Percentiles rank a stretch among this genome's conserved stretches.
phyloP scores from a whole-genome alignment of 2,329 filamentous ascomycete species.

The Leptographium lundbergii region DNA sequence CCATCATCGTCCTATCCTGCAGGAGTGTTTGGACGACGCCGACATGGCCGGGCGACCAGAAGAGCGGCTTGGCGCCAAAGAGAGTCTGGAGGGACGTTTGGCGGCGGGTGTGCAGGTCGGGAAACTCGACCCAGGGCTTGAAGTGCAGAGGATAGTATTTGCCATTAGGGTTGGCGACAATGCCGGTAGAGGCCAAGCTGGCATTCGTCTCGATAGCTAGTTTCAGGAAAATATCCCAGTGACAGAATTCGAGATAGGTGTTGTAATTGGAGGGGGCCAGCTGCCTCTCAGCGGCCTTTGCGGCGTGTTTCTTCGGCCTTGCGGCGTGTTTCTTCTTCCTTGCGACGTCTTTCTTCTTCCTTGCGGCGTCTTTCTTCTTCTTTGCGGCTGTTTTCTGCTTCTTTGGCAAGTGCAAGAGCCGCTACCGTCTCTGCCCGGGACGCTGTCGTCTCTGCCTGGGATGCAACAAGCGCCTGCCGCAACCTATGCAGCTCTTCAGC shows the following conservation, averaged over 20 bases:
- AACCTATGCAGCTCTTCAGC: no score
- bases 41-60: neutral
- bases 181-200: neutral
- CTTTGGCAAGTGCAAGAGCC: no score
- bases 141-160: slow-evolving; percentile 1
- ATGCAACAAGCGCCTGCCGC: no score
- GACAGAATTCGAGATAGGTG: neutral
- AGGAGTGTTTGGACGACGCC: neutral
- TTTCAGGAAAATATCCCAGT: neutral
- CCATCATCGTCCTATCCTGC: neutral
- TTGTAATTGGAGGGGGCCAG: slow-evolving; percentile 6
- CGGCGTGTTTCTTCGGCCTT: no score
- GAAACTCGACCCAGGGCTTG: slow-evolving; percentile 1
- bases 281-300: slow-evolving; percentile 14
- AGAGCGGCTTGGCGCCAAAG: neutral
- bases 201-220: neutral
- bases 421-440: no score
- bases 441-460: no score
- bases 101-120: neutral
- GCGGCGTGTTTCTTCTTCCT: no score
- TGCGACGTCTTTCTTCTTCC: no score
- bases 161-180: neutral
- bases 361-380: no score
- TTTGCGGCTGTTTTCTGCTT: no score
- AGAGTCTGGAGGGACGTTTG: neutral